Conservation (phyloP, 2,329 filamentous ascomycete genomes). For the Neopestalotiopsis sp. region DNA sequence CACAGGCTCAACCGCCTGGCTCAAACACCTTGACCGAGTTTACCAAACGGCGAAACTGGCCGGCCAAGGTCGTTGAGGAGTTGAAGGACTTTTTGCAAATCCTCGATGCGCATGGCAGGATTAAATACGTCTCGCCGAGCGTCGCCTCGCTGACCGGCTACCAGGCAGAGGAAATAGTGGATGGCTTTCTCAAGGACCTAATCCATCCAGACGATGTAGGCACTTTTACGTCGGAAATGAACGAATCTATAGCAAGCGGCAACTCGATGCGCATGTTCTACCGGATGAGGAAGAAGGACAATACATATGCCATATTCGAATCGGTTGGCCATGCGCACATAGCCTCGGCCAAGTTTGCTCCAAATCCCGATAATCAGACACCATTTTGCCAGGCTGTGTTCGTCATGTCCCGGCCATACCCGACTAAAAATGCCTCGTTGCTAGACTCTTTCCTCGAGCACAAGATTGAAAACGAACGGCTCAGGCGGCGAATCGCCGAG, state of each 20-base stretch:
- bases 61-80: conserved; percentile 86
- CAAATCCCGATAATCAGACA: conserved; percentile 66
- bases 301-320: conserved; percentile 80
- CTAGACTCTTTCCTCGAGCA: conserved; percentile 95
- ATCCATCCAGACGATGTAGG: conserved; percentile 86
- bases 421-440: conserved; percentile 82
- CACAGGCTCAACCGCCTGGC: conserved; percentile 35
- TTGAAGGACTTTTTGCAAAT: conserved; percentile 89
- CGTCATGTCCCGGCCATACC: conserved; percentile 90
- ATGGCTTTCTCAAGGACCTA: conserved; percentile 78
- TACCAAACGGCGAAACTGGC: conserved; percentile 75
- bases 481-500: conserved; percentile 83
- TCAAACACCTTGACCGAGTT: conserved; percentile 60
- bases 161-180: conserved; percentile 70
- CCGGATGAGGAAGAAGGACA: conserved; percentile 77
- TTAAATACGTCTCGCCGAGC: conserved; percentile 86
- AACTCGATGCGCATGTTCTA: conserved; percentile 84
- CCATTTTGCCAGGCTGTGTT: conserved; percentile 88
- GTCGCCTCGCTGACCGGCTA: conserved; percentile 78
- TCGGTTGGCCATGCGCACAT: conserved; percentile 93
- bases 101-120: conserved; percentile 80
- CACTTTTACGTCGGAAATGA: conserved; percentile 85
- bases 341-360: conserved; percentile 68
- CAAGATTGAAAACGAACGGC: conserved; percentile 92
- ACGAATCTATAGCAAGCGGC: conserved; percentile 85